Percentiles rank a stretch among this genome's conserved stretches.
Evolutionary conservation across 352 stramenopile genomes (phyloP).

Genomic region (Nothophytophthora sp.): DNA sequence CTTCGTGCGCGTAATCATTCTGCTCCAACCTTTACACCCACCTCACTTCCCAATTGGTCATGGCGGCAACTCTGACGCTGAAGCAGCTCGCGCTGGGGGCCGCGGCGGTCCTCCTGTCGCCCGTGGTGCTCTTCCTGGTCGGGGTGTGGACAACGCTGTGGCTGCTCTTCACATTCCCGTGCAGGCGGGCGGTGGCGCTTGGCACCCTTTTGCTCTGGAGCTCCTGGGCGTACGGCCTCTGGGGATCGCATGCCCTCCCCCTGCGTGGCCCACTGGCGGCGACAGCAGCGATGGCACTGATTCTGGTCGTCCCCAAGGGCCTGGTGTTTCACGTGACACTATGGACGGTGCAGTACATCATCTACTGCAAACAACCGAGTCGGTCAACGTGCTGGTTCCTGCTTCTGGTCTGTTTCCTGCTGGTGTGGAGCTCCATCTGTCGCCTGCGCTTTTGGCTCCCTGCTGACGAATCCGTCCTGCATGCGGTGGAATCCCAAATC

Average conservation of each 20-base stretch:
- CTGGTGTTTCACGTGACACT: slow-evolving; percentile 18
- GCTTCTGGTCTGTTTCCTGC: slow-evolving; percentile 19
- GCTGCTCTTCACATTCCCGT: slow-evolving; percentile 18
- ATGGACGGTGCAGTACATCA: slow-evolving; percentile 18
- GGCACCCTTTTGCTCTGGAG: slow-evolving; percentile 19
- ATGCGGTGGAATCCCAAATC: slow-evolving; percentile 50
- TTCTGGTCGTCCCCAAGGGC: slow-evolving; percentile 11
- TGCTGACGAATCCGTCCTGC: slow-evolving; percentile 37
- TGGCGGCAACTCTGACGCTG: no score
- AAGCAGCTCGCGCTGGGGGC: slow-evolving; percentile 12
- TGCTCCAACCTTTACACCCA: no score
- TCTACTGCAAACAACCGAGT: neutral
- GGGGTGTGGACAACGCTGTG: slow-evolving; percentile 12
- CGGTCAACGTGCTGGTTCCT: slow-evolving; percentile 8
- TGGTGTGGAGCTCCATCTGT: slow-evolving; percentile 22
- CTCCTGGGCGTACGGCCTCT: slow-evolving; percentile 15
- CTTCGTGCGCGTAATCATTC: no score
- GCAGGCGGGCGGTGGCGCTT: neutral
- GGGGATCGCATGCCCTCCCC: slow-evolving; percentile 1
- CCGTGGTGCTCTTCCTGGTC: slow-evolving; percentile 14
- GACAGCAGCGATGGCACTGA: slow-evolving; percentile 9
- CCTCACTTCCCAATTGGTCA: no score
- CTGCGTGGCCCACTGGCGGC: slow-evolving; percentile 10
- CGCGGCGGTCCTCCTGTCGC: slow-evolving; percentile 11
- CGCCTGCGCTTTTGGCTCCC: slow-evolving; percentile 44